Base-by-base conservation (phyloP, 2,329 filamentous ascomycete genomes). In the Coniochaeta hoffmannii region DNA sequence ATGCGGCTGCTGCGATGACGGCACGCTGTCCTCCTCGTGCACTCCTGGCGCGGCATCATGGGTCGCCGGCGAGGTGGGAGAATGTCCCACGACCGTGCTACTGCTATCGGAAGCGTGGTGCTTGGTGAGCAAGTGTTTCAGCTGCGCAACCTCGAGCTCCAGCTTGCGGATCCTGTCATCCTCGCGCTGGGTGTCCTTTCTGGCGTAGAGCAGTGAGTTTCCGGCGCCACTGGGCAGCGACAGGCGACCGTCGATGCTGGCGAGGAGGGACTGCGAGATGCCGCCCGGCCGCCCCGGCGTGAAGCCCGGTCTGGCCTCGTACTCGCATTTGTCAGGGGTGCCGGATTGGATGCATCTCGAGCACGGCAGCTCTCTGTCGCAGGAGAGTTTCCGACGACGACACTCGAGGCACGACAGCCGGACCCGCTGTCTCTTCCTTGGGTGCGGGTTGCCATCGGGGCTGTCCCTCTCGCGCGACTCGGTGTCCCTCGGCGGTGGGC, bases 331-430 rank as follows among this genome's bases (percentile, higher is more conserved):
- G 53, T 83, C 81, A 19, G 80, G 76, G 28, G 80, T 84, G 62
- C 80, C 80, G 58, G 80, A 83, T 69, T 83, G 83, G 67, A 83
- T 75, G 67, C 81, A 85, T 50, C 81, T 77, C 66, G 83, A 80
- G 64, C 81, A 85, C 24, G 81, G 81, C 61, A 83, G 76, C 64
- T 81, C 81, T 58, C 81, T 74, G 67, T 83, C 82, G 65, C 81
- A 85, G 26, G 80, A 83, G 35, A 84, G 72, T 70, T 85, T 85
- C 55, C 81, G 74, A 54, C 81, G 75, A 41, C 81, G 78, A 61
- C 81, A 85, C 62, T 83, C 81, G 41, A 84, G 74, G 59, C 81
- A 85, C 50, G 79, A 82, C 44, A 85, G 73, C 15, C 81, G 73
- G 49, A 84, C 78, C 35, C 81, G 75, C 70, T 84, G 81, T 31